phyloP scores from a whole-genome alignment of 768 basidiomycete genomes.

The Rhodosporidiobolus sp. region DNA sequence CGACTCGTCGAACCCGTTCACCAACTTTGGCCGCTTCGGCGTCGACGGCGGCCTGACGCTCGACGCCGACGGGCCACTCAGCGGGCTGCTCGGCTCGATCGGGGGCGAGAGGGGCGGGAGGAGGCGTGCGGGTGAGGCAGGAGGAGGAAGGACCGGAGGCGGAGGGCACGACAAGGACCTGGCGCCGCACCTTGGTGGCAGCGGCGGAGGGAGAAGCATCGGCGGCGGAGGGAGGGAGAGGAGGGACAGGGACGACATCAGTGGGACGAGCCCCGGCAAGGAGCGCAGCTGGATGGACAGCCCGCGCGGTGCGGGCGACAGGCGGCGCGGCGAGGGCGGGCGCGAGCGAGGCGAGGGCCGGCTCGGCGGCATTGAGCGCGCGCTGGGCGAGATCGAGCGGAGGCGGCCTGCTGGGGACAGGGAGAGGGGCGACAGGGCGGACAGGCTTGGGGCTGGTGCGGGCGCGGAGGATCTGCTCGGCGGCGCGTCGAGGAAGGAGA shows the following conservation, averaged over 20 bases:
- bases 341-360: background rate
- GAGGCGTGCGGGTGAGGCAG: background rate
- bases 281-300: background rate
- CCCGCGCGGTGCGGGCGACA: too few species aligned
- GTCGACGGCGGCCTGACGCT: conserved; percentile 33
- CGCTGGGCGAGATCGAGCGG: background rate
- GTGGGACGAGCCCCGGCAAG: background rate
- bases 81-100: too few species aligned
- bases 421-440: background rate
- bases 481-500: conserved; percentile 5
- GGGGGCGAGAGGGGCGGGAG: background rate
- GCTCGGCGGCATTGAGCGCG: background rate
- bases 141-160: background rate
- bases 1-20: conserved; percentile 30
- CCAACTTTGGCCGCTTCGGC: conserved; percentile 41
- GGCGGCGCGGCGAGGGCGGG: background rate
- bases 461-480: background rate
- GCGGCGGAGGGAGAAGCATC: background rate
- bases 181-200: conserved; percentile 25
- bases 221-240: background rate
- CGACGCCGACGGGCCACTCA: background rate
- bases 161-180: conserved; percentile 18
- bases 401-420: background rate
- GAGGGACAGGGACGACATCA: background rate
- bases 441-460: background rate